phyloP scores from a whole-genome alignment of 108 stramenopile species.

The Nitzschia inconspicua region DNA sequence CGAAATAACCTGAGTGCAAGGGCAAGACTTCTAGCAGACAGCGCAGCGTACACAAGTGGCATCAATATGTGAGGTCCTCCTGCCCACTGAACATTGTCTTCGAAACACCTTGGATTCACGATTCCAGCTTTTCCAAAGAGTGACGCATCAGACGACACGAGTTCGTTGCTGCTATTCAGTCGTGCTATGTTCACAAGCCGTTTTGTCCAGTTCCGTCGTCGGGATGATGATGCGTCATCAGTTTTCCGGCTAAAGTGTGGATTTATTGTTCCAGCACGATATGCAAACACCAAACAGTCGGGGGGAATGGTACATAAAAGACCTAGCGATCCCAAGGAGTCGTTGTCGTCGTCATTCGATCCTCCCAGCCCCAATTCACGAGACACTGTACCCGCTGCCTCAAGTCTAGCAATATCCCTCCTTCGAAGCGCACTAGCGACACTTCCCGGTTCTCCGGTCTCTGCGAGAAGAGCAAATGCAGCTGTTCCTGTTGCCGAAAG shows the following conservation, averaged over 20 bases:
- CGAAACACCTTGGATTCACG: slow-evolving; percentile 74
- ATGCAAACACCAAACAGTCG: slow-evolving; percentile 71
- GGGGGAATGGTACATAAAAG: slow-evolving; percentile 67
- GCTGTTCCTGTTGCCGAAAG: slow-evolving; percentile 80
- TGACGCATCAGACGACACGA: slow-evolving; percentile 71
- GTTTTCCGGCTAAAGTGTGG: not conserved
- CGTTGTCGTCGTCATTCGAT: slow-evolving; percentile 49
- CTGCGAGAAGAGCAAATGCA: slow-evolving; percentile 72
- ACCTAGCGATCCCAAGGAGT: slow-evolving; percentile 72
- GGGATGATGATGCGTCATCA: slow-evolving; percentile 24
- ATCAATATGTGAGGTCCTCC: slow-evolving; percentile 80
- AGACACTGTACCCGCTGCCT: slow-evolving; percentile 74
- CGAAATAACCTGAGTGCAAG: slow-evolving; percentile 68
- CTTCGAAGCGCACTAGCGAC: slow-evolving; percentile 75
- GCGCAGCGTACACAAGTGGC: slow-evolving; percentile 72
- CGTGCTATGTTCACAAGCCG: slow-evolving; percentile 71
- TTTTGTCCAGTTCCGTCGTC: slow-evolving; percentile 39
- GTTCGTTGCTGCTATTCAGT: slow-evolving; percentile 48
- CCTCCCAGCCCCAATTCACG: slow-evolving; percentile 48
- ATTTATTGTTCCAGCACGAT: slow-evolving; percentile 56
- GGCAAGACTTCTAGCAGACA: slow-evolving; percentile 57
- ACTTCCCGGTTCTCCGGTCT: slow-evolving; percentile 80
- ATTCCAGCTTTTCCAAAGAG: slow-evolving; percentile 68
- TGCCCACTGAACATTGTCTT: slow-evolving; percentile 84
- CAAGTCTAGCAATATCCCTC: slow-evolving; percentile 71